Evolutionary conservation across 2,329 filamentous ascomycete genomes (phyloP), one percentile per base, ranked within the genome.

Genomic region (Domatiomyces globalis): DNA sequence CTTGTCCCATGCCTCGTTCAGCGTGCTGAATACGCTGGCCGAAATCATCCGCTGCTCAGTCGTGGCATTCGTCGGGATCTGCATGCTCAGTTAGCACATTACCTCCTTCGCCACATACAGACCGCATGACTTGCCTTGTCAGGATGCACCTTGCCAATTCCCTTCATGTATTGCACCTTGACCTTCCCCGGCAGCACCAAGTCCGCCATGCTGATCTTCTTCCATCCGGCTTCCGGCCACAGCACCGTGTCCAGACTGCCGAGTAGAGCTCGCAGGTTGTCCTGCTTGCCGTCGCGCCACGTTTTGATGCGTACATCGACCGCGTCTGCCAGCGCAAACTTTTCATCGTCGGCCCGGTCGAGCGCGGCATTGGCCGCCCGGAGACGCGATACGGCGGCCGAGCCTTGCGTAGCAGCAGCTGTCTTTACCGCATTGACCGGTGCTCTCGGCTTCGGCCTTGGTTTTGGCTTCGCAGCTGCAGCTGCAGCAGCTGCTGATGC

Each of bases 151-250:
- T 95, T 96, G 9, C 84, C 87, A 76, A 98, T 96, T 5, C 90
- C 92, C 78, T 95, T 95, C 92, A 98, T 96, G 66, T 57, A 98
- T 54, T 85, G 76, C 58, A 98, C 84, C 78, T 98, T 98, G 66
- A 96, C 92, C 74, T 90, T 95, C 60, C 86, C 88, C 33, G 88
- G 82, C 76, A 95, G 78, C 49, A 98, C 84, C 60, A 98, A 69
- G 71, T 98, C 92, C 58, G 89, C 84, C 80, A 98, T 80, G 29
- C 87, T 88, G 51, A 96, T 83, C 73, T 94, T 95, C 73, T 95
- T 95, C 92, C 92, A 98, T 3, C 87, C 88, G 56, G 87, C 87
- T 43, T 83, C 83, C 57, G 87, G 82, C 92, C 92, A 98, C 25
- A 98, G 75, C 25, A 98, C 88, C 42, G 76, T 78, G 63, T 98